Base-by-base conservation (phyloP, 192 early-diverging fungal genomes). In the Chytriomyces hyalinus region DNA sequence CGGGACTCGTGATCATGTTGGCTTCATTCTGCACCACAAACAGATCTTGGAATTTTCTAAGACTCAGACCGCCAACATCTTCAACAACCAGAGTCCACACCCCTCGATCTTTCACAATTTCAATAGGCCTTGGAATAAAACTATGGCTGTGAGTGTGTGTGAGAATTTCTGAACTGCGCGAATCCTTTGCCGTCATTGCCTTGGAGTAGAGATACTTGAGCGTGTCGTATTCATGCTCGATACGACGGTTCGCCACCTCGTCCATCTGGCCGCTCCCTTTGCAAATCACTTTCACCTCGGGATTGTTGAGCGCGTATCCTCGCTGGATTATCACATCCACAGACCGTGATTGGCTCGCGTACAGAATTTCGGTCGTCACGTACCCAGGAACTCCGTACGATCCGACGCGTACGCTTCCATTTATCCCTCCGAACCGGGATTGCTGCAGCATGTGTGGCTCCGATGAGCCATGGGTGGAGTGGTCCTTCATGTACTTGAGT, bases 211-310 rank as follows among this genome's bases (percentile, higher is more conserved):
- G 44, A 62, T 78, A 75, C 10, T 80, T 73, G 17, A 86, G 61
- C 7, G 81, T 73, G 59, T 81, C 82, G 65, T 75, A 86, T 59
- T 86, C 84, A 59, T 80, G 80, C 49, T 80, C 68, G 5, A 82
- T 69, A 44, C 79, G 67, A 51, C 66, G 24, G 65, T 84, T 82
- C 43, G 84, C 84, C 8, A 67, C 80, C 61, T 84, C 80, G 76
- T 82, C 80, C 28, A 67, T 63, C 43, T 70, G 68, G 1, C 73
- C 65, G 28, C 62, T 75, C 20, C 78, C 80, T 73, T 86, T 86
- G 69, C 84, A 86, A 28, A 86, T 80, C 5, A 86, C 84, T 51
- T 73, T 79, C 46, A 80, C 63, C 7, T 28, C 13, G 2, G 79
- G 73, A 61, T 83, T 24, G 9, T 44, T 44, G 13, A 77, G 28